Percentiles rank a stretch among this genome's conserved stretches.
Evolutionary conservation across 2,329 filamentous ascomycete species (phyloP).

Genomic region (Cladosporium colombiae): DNA sequence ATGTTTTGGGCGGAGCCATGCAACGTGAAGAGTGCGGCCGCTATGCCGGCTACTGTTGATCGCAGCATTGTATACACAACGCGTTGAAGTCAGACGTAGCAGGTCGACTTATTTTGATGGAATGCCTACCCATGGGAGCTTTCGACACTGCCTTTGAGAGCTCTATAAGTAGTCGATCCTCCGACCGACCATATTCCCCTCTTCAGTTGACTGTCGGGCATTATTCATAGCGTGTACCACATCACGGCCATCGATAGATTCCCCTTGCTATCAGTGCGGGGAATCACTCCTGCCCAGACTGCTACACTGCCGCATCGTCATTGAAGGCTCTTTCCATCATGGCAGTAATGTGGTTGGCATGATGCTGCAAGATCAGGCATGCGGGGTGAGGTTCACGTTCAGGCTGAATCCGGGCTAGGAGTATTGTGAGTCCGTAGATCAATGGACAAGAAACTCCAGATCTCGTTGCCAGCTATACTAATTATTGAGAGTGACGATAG

Average conservation of each 20-base stretch:
- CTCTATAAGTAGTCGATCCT: not conserved
- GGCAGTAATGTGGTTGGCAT: not conserved
- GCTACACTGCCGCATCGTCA: not conserved
- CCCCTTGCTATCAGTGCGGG: not conserved
- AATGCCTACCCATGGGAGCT: not conserved
- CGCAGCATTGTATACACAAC: not conserved
- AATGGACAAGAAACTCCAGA: not conserved
- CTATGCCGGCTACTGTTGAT: not conserved
- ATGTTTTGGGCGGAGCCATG: conserved; percentile 12
- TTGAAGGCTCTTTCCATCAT: not conserved
- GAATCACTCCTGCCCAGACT: not conserved
- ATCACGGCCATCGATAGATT: not conserved
- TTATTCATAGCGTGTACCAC: not conserved
- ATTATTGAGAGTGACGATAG: not conserved
- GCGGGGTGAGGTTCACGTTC: not conserved
- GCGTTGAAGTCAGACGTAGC: not conserved
- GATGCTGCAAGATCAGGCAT: not conserved
- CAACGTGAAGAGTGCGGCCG: not conserved
- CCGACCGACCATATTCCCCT: not conserved
- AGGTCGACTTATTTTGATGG: not conserved
- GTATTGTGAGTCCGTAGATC: not conserved
- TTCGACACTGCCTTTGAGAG: not conserved
- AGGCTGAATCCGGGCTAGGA: not conserved
- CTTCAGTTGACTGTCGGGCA: not conserved
- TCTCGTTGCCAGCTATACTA: not conserved